Percentiles rank a stretch among this genome's conserved stretches.
phyloP scores from a whole-genome alignment of 2,329 filamentous ascomycete species.

The Cladosporium sp. region DNA sequence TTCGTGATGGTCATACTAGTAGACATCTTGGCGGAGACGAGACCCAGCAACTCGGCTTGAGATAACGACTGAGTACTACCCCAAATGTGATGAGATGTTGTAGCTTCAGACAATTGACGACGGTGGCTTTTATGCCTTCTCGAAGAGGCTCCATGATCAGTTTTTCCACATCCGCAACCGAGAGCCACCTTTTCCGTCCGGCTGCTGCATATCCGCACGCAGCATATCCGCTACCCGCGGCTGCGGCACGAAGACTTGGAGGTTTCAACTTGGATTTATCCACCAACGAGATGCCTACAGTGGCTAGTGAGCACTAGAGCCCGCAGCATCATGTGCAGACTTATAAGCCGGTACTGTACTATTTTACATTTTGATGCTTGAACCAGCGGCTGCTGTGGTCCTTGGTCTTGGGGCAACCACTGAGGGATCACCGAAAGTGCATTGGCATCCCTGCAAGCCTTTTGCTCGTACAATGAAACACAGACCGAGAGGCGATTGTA shows the following conservation, averaged over 20 bases:
- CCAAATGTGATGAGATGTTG: not conserved
- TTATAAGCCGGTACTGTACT: too few species aligned
- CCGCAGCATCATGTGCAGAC: too few species aligned
- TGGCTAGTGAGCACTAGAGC: too few species aligned
- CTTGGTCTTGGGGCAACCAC: too few species aligned
- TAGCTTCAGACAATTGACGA: not conserved
- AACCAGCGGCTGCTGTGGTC: too few species aligned
- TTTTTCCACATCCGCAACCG: conserved; percentile 1
- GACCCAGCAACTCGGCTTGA: not conserved
- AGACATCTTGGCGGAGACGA: conserved; percentile 2
- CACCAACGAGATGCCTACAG: not conserved
- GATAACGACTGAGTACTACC: not conserved
- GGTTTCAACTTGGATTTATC: not conserved
- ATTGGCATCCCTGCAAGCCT: too few species aligned
- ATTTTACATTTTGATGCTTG: too few species aligned
- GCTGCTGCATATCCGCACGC: not conserved
- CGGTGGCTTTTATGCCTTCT: not conserved
- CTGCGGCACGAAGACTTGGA: too few species aligned
- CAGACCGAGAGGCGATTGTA: too few species aligned
- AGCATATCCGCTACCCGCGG: not conserved
- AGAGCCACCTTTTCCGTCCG: not conserved
- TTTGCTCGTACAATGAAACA: too few species aligned
- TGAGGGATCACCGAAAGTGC: too few species aligned
- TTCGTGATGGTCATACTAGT: conserved; percentile 10
- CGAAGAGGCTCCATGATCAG: not conserved